These are phyloP conservation scores for Colletotrichum musicola DNA, from an alignment of 2,329 filamentous ascomycete species.

Conservation along the genomic window DNA sequence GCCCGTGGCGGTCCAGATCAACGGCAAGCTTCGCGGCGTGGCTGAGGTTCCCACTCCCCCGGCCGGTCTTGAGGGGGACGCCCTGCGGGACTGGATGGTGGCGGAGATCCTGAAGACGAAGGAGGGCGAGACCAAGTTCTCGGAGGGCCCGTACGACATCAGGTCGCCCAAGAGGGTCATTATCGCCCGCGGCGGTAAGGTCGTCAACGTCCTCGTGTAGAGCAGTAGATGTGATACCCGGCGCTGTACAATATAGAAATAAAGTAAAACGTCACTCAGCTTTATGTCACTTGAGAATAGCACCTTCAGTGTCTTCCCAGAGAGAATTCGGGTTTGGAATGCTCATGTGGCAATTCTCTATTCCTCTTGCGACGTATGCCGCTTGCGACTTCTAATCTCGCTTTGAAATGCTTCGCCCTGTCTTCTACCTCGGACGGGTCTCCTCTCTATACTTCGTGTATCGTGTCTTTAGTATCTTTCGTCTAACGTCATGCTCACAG, in stretches of 20 bases:
- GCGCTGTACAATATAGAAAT: slow-evolving; percentile 17
- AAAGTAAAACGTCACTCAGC: slow-evolving; percentile 1
- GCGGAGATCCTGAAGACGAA: slow-evolving; percentile 70
- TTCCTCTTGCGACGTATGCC: neutral
- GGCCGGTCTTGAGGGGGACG: slow-evolving; percentile 54
- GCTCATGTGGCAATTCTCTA: neutral
- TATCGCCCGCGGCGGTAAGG: slow-evolving; percentile 74
- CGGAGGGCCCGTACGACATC: slow-evolving; percentile 58
- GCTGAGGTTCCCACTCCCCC: slow-evolving; percentile 71
- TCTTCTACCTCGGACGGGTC: neutral
- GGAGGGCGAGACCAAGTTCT: slow-evolving; percentile 70
- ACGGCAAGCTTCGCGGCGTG: slow-evolving; percentile 80
- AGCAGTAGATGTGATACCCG: slow-evolving; percentile 38
- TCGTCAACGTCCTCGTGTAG: slow-evolving; percentile 80
- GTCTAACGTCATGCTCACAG: slow-evolving; percentile 47
- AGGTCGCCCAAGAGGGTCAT: slow-evolving; percentile 72
- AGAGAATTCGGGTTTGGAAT: neutral
- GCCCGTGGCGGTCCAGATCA: slow-evolving; percentile 79
- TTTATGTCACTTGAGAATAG: neutral
- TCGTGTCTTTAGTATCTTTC: slow-evolving; percentile 39
- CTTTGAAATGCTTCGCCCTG: neutral
- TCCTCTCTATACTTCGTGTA: neutral
- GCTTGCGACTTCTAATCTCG: neutral
- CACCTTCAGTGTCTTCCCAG: neutral
- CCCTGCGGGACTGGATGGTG: slow-evolving; percentile 71